Conservation (phyloP, 2,329 filamentous ascomycete species). For the Hypomyces rosellus region DNA sequence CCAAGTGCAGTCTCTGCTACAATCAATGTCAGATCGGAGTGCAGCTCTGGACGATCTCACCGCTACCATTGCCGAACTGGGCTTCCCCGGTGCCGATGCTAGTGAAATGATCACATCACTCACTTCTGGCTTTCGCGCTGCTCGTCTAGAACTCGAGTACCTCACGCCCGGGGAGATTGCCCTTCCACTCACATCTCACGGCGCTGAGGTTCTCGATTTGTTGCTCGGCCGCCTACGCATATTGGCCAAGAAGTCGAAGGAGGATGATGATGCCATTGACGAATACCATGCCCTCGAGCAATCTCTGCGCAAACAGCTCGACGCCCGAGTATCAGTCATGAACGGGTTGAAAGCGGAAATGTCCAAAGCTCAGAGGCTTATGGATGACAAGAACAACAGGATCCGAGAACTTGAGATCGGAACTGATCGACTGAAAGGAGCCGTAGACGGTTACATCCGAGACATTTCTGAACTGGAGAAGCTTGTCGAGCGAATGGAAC, state of each 20-base stretch:
- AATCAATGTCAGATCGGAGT: slow-evolving; percentile 42
- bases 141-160: slow-evolving; percentile 56
- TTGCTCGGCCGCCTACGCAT: slow-evolving; percentile 44
- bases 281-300: slow-evolving; percentile 53
- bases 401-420: slow-evolving; percentile 44
- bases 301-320: slow-evolving; percentile 51
- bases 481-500: slow-evolving; percentile 44
- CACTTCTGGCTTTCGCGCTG: slow-evolving; percentile 44
- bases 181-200: slow-evolving; percentile 45
- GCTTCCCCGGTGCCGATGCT: slow-evolving; percentile 44
- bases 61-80: slow-evolving; percentile 40
- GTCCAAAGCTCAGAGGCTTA: slow-evolving; percentile 23
- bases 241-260: slow-evolving; percentile 39
- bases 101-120: slow-evolving; percentile 45
- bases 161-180: slow-evolving; percentile 53
- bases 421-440: slow-evolving; percentile 44
- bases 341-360: slow-evolving; percentile 41
- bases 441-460: slow-evolving; percentile 45
- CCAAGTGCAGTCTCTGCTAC: slow-evolving; percentile 37
- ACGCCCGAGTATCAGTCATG: slow-evolving; percentile 45
- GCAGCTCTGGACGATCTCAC: slow-evolving; percentile 40
- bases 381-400: slow-evolving; percentile 32
- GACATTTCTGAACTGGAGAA: slow-evolving; percentile 49
- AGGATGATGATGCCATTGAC: slow-evolving; percentile 50
- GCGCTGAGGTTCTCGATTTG: slow-evolving; percentile 50